Conservation (phyloP, 176 grass and related monocot species). For the Pontederia crassipes region DNA sequence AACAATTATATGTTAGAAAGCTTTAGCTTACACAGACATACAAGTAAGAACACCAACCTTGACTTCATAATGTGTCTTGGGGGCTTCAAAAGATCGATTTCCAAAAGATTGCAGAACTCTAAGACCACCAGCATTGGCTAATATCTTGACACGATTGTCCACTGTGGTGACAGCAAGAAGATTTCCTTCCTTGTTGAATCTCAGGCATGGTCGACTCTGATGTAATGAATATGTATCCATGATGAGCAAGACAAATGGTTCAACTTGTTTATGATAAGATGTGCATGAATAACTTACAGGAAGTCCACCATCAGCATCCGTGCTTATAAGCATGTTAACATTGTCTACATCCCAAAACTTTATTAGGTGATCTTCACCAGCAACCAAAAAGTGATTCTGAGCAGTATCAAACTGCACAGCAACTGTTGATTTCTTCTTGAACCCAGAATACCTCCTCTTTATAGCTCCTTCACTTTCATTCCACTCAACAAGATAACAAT, state of each 20-base stretch:
- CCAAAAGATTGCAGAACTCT: constrained; percentile 44
- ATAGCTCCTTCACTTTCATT: constrained; percentile 18
- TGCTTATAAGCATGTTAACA: not conserved
- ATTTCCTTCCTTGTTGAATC: constrained; percentile 99
- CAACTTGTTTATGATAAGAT: no score
- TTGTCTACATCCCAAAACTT: constrained; percentile 16
- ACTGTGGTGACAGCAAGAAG: constrained; percentile 84
- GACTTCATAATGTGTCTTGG: constrained; percentile 75
- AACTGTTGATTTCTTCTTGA: not conserved
- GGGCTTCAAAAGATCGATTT: constrained; percentile 53
- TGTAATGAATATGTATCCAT: constrained; percentile 17
- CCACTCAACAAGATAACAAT: constrained; percentile 10
- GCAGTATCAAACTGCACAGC: constrained; percentile 11
- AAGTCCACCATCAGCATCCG: constrained; percentile 10
- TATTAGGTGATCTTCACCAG: constrained; percentile 2
- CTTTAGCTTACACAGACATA: not conserved
- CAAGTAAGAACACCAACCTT: constrained; percentile 33
- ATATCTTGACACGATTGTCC: constrained; percentile 89
- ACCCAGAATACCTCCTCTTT: constrained; percentile 8
- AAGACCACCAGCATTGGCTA: constrained; percentile 82
- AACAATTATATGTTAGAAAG: constrained; percentile 17
- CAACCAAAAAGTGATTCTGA: constrained; percentile 8
- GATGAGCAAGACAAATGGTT: not conserved
- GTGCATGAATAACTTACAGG: not conserved
- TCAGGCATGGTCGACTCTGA: constrained; percentile 62